Percentiles rank a stretch among this genome's conserved stretches.
Evolutionary conservation across 805 yeast genomes (phyloP).

Genomic region (Lipomyces starkeyi): DNA sequence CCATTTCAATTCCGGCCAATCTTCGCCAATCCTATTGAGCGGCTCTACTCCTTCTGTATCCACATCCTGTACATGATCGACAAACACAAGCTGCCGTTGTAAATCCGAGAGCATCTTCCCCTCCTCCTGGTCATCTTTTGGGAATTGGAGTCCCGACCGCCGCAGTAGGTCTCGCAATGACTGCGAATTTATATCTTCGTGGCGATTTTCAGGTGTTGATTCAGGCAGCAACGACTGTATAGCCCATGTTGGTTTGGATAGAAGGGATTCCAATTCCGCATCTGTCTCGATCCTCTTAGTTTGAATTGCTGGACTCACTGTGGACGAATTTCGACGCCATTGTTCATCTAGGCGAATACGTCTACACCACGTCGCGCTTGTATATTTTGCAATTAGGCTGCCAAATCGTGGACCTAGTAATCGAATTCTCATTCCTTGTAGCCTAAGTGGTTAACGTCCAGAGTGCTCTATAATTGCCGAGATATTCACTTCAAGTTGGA

Average conservation of each 20-base stretch:
- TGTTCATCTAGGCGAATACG: background rate
- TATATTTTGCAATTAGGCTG: background rate
- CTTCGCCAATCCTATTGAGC: conserved; percentile 37
- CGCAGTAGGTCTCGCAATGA: conserved; percentile 41
- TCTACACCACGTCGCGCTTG: background rate
- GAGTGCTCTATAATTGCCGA: background rate
- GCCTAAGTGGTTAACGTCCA: background rate
- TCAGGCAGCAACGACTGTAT: conserved; percentile 20
- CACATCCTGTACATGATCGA: conserved; percentile 48
- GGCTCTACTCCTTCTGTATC: conserved; percentile 47
- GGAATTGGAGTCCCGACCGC: conserved; percentile 42
- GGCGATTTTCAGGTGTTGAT: conserved; percentile 4
- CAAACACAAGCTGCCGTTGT: conserved; percentile 48
- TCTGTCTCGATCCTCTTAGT: conserved; percentile 13
- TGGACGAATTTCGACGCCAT: background rate
- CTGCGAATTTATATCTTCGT: conserved; percentile 33
- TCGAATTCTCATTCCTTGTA: background rate
- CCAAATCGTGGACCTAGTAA: background rate
- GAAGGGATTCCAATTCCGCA: conserved; percentile 19
- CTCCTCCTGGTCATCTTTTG: conserved; percentile 37
- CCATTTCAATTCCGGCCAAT: conserved; percentile 21
- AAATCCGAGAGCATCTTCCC: conserved; percentile 42
- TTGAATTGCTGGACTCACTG: background rate
- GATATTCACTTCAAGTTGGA: too few species aligned
- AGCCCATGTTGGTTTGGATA: conserved; percentile 25